Conservation (phyloP, 2,329 filamentous ascomycete genomes). For the Mollisiaceae sp. region DNA sequence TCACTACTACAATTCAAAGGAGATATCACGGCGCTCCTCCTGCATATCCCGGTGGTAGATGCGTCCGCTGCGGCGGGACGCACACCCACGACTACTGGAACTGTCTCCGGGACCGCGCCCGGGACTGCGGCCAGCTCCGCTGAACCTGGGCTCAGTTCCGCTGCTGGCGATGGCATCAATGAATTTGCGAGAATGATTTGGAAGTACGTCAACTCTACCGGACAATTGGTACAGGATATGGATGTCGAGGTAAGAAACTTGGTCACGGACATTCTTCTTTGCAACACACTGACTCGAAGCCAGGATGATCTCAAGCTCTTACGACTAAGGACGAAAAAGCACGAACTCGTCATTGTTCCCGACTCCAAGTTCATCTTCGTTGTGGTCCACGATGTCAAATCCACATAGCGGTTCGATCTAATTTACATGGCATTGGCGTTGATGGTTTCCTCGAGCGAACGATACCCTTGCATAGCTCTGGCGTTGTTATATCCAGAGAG, state of each 20-base stretch:
- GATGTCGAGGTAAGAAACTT: slow-evolving; percentile 64
- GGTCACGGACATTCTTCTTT: not conserved
- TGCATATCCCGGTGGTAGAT: slow-evolving; percentile 28
- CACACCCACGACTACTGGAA: not conserved
- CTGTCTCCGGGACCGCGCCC: not conserved
- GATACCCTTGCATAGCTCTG: slow-evolving; percentile 6
- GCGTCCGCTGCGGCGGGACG: not conserved
- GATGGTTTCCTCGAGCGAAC: not conserved
- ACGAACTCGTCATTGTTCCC: slow-evolving; percentile 83
- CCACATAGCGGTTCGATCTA: slow-evolving; percentile 51
- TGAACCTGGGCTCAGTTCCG: not conserved
- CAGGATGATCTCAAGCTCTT: slow-evolving; percentile 79
- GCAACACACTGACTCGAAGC: slow-evolving; percentile 21
- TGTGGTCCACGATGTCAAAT: slow-evolving; percentile 81
- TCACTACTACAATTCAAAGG: slow-evolving; percentile 78
- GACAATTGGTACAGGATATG: slow-evolving; percentile 71
- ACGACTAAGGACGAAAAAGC: slow-evolving; percentile 80
- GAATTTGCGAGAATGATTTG: slow-evolving; percentile 79
- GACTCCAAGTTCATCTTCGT: slow-evolving; percentile 80
- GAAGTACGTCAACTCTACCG: slow-evolving; percentile 73
- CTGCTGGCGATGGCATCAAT: slow-evolving; percentile 17
- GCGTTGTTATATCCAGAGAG: not conserved
- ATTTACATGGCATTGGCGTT: slow-evolving; percentile 13
- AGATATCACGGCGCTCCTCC: slow-evolving; percentile 53
- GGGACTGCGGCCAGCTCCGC: not conserved